phyloP scores from a whole-genome alignment of 1,284 basidiomycete genomes.

The Ceratobasidium sp. region DNA sequence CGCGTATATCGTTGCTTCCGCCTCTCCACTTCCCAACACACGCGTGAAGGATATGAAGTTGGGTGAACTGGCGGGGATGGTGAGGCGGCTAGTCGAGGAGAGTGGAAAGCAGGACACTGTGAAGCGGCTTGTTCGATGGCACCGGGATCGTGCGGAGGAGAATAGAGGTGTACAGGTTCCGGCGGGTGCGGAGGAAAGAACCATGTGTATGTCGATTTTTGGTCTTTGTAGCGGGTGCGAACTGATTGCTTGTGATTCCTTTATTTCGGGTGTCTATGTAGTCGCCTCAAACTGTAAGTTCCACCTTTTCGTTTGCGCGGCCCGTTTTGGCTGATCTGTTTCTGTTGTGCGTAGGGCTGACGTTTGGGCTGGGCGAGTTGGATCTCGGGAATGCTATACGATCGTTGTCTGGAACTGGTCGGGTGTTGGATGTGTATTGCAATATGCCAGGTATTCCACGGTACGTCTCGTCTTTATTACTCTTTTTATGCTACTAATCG shows the following conservation, averaged over 20 bases:
- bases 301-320: neutral
- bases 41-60: neutral
- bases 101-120: neutral
- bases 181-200: slow-evolving; percentile 13
- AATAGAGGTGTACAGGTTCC: slow-evolving; percentile 21
- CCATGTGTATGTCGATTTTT: slow-evolving; percentile 20
- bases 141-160: slow-evolving; percentile 7
- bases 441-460: slow-evolving; percentile 30
- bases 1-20: slow-evolving; percentile 12
- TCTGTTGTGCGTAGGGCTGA: slow-evolving; percentile 2
- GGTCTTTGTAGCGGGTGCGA: neutral
- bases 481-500: neutral
- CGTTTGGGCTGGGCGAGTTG: slow-evolving; percentile 31
- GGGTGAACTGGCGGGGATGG: slow-evolving; percentile 13
- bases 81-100: slow-evolving; percentile 8
- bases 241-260: neutral
- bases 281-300: slow-evolving; percentile 26
- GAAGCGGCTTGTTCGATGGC: neutral
- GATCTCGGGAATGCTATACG: neutral
- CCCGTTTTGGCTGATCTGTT: neutral
- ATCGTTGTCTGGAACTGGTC: slow-evolving; percentile 3
- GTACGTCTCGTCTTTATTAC: neutral
- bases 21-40: neutral
- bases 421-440: slow-evolving; percentile 32
- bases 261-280: neutral